Conservation (phyloP, 2,329 filamentous ascomycete genomes). For the Xylariaceae sp. region DNA sequence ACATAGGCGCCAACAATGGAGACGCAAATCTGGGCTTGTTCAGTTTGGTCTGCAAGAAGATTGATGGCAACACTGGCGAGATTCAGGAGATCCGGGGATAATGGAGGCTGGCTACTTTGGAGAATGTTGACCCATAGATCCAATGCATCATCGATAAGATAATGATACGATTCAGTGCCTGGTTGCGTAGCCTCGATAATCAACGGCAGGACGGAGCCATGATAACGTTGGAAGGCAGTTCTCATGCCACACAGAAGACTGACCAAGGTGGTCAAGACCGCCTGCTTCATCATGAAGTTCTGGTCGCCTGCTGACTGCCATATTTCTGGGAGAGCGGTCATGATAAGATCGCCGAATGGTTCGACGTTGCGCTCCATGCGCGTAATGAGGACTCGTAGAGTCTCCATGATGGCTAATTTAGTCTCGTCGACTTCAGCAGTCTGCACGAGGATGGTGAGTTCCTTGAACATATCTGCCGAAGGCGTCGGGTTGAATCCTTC, state of each 20-base stretch:
- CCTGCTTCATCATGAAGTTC: constrained; percentile 89
- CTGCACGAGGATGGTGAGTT: constrained; percentile 71
- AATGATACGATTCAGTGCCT: constrained; percentile 67
- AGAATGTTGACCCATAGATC: constrained; percentile 82
- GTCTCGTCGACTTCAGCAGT: constrained; percentile 80
- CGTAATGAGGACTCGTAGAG: constrained; percentile 73
- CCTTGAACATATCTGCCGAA: constrained; percentile 67
- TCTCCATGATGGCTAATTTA: constrained; percentile 84
- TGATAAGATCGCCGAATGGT: constrained; percentile 71
- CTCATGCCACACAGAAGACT: constrained; percentile 85
- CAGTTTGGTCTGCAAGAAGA: constrained; percentile 60
- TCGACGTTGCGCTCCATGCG: constrained; percentile 70
- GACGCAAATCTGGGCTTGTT: constrained; percentile 57
- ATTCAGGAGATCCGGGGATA: constrained; percentile 56
- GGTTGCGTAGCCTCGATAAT: constrained; percentile 74
- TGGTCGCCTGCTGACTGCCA: constrained; percentile 79
- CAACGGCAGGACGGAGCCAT: constrained; percentile 73
- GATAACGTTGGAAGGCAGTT: constrained; percentile 69
- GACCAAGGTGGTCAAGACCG: constrained; percentile 78
- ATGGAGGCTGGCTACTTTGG: constrained; percentile 57
- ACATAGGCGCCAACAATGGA: constrained; percentile 67
- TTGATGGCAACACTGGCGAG: constrained; percentile 60
- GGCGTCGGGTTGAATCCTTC: constrained; percentile 57
- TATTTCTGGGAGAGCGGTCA: constrained; percentile 70
- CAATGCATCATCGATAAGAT: constrained; percentile 85